phyloP scores from a whole-genome alignment of 768 basidiomycete species.

The Auricularia sp. region DNA sequence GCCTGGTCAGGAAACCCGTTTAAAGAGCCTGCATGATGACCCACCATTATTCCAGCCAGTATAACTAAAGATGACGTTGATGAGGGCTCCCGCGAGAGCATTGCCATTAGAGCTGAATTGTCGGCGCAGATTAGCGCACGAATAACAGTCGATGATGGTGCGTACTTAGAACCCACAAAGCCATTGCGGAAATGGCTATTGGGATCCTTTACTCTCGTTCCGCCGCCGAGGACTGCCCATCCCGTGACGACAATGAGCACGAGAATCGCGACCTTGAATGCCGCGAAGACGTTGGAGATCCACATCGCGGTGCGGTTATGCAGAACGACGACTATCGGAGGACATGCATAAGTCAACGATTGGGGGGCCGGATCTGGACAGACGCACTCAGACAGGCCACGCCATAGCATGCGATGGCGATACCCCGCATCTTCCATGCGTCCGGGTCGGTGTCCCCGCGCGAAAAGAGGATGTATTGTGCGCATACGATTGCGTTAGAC shows the following conservation, averaged over 20 bases:
- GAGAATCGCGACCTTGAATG: background rate
- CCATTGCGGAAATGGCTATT: background rate
- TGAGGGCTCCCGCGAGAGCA: constrained; percentile 9
- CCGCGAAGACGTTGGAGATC: background rate
- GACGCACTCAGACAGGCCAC: background rate
- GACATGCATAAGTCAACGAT: constrained; percentile 19
- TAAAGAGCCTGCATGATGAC: background rate
- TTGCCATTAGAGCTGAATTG: background rate
- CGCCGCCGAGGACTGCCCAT: background rate
- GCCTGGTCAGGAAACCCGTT: constrained; percentile 8
- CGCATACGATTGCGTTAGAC: constrained; percentile 16
- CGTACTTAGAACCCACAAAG: background rate
- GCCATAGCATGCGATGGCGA: constrained; percentile 6
- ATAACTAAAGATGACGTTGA: constrained; percentile 18
- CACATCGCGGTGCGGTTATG: background rate
- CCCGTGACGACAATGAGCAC: background rate
- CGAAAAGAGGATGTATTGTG: constrained; percentile 16
- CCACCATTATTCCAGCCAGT: background rate
- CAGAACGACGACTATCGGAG: constrained; percentile 8
- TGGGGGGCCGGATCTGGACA: constrained; percentile 11
- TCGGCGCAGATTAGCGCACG: background rate
- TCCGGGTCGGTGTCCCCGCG: constrained; percentile 13
- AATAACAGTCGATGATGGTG: background rate
- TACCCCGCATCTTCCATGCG: constrained; percentile 11
- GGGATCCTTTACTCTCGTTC: background rate